Percentiles rank a stretch among this genome's conserved stretches.
Evolutionary conservation across 2,329 filamentous ascomycete species (phyloP).

Genomic region (Seiridium unicorne): DNA sequence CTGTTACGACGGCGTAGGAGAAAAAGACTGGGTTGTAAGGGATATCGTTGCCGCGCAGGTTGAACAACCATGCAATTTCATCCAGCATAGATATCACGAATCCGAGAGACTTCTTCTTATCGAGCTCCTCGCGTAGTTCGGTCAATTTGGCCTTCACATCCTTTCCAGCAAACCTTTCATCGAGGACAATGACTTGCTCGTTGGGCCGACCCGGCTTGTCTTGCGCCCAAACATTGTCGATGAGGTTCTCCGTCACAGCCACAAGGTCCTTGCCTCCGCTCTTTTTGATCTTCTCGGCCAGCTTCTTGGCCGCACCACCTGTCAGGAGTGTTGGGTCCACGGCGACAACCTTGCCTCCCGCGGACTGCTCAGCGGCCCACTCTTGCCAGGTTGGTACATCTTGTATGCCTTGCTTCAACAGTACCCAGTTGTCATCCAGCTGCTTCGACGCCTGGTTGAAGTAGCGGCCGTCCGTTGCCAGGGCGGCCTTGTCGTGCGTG

Average conservation of each 20-base stretch:
- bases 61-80: constrained; percentile 98
- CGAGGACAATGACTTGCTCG: constrained; percentile 72
- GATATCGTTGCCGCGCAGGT: constrained; percentile 90
- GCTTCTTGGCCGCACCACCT: constrained; percentile 60
- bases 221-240: constrained; percentile 86
- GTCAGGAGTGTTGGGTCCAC: constrained; percentile 89
- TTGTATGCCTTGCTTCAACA: constrained; percentile 90
- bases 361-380: constrained; percentile 86
- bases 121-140: constrained; percentile 85
- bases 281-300: constrained; percentile 84
- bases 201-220: constrained; percentile 72
- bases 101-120: constrained; percentile 83
- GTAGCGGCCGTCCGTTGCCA: constrained; percentile 94
- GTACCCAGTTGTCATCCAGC: constrained; percentile 84
- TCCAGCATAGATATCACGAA: constrained; percentile 94
- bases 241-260: constrained; percentile 75
- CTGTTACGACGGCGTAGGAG: constrained; percentile 87
- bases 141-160: constrained; percentile 77
- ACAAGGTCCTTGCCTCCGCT: constrained; percentile 76
- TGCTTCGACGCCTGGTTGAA: constrained; percentile 95
- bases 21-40: constrained; percentile 99
- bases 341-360: constrained; percentile 81
- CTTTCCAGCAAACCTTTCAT: constrained; percentile 76
- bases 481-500: constrained; percentile 78
- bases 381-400: constrained; percentile 98